Percentiles rank a stretch among this genome's conserved stretches.
phyloP scores from a whole-genome alignment of 306 rosid genomes.

The Rosa lucieae region DNA sequence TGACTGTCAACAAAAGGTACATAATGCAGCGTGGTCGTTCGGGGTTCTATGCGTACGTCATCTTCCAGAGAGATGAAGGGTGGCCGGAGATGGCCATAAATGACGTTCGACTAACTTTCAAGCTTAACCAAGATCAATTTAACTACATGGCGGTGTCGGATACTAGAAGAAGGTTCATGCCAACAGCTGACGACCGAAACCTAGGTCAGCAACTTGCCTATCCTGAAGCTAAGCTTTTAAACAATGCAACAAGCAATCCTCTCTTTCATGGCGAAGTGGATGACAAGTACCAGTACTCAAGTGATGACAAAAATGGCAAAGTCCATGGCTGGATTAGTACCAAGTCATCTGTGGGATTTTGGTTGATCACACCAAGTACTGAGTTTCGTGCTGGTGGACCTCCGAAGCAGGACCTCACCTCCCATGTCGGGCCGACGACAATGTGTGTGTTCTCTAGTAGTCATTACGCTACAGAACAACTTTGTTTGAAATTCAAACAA shows the following conservation, averaged over 20 bases:
- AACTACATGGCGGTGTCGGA: constrained; percentile 67
- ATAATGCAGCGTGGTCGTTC: constrained; percentile 52
- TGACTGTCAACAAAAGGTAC: constrained; percentile 73
- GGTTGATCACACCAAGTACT: constrained; percentile 75
- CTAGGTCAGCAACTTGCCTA: constrained; percentile 39
- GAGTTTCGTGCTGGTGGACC: constrained; percentile 78
- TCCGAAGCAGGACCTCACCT: constrained; percentile 80
- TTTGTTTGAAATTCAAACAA: constrained; percentile 33
- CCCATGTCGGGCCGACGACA: constrained; percentile 70
- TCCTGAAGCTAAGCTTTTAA: constrained; percentile 75
- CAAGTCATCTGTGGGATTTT: constrained; percentile 53
- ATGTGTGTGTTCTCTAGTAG: constrained; percentile 78
- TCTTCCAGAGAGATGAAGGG: constrained; percentile 52
- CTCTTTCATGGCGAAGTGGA: constrained; percentile 63
- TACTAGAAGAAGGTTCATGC: constrained; percentile 64
- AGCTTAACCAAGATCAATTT: constrained; percentile 44
- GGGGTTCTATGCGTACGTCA: constrained; percentile 60
- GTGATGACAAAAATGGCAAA: constrained; percentile 39
- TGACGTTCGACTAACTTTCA: constrained; percentile 56
- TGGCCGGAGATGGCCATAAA: constrained; percentile 44
- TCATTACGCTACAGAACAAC: constrained; percentile 54
- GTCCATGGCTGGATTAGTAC: constrained; percentile 75
- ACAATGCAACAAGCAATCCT: constrained; percentile 27
- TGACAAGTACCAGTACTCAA: constrained; percentile 82
- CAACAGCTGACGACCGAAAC: constrained; percentile 39